Conservation (phyloP, 1,139 yeast species). For the Pichia sp. region DNA sequence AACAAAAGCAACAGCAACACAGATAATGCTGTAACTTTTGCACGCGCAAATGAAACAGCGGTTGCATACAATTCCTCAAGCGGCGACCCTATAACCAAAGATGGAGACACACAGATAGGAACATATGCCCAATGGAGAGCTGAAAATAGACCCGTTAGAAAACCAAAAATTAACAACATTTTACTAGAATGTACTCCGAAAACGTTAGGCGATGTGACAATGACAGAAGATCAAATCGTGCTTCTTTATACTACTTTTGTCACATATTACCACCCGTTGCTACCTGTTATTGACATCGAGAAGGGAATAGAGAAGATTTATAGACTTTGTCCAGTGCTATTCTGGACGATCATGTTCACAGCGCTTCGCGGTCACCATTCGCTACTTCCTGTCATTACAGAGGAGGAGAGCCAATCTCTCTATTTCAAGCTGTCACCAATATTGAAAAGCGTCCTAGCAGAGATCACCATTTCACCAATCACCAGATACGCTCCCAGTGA, state of each 20-base stretch:
- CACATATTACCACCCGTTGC: conserved; percentile 65
- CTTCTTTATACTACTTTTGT: conserved; percentile 68
- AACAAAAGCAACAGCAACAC: not conserved
- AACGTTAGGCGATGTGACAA: conserved; percentile 55
- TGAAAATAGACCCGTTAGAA: conserved; percentile 16
- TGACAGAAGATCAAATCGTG: conserved; percentile 54
- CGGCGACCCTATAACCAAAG: too few relatives aligned
- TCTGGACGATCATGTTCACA: conserved; percentile 90
- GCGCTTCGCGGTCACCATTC: conserved; percentile 53
- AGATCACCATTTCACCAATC: conserved; percentile 83
- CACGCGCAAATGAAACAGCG: too few relatives aligned
- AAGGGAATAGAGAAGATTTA: conserved; percentile 80
- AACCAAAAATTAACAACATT: conserved; percentile 9
- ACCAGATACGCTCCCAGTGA: conserved; percentile 65
- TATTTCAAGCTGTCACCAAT: conserved; percentile 56
- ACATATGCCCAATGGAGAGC: conserved; percentile 5
- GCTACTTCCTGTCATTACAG: conserved; percentile 24
- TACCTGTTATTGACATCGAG: conserved; percentile 79
- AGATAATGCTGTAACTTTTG: not conserved
- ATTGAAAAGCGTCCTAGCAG: conserved; percentile 73
- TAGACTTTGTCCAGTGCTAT: conserved; percentile 74
- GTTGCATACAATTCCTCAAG: too few relatives aligned
- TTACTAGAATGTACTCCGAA: conserved; percentile 49
- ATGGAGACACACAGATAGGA: too few relatives aligned
- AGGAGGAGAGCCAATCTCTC: conserved; percentile 31